Base-by-base conservation (phyloP, 176 grass and related monocot species). In the Carex littledalei region DNA sequence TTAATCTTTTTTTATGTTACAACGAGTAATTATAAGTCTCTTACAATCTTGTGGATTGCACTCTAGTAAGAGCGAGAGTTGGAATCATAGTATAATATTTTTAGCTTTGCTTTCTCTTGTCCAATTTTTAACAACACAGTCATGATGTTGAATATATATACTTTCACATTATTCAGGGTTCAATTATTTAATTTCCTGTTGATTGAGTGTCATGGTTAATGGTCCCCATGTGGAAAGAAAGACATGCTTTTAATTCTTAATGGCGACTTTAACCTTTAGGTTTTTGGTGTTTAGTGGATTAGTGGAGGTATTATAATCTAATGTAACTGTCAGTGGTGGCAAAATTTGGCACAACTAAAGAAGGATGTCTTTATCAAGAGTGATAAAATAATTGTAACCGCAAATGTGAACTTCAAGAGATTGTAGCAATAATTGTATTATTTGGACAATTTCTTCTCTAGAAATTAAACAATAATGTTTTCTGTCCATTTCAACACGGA, bases 201-300 rank as follows among this genome's bases (percentile, higher is more conserved):
- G 58, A 82, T 88, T 64, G 20, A 14, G 6, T 2, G 47, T 49
- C 37, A 39, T 39, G 37, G 43, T 92, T 85, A 47, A 47, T 88
- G 12, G 34, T 80, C 56, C 39, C 87, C 87, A 84, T 73, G 20
- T 83, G 75, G 17, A 85, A 91, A 87, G 64, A 50, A n/a, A 32
- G n/a, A 43, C 16, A 69, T 83, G 14, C 55, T 78, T 31, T 72
- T 47, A 60, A 54, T 35, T 84, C 45, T 63, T 63, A 75, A 87
- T 83, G 86, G 34, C 3, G 12, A 76, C 45, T 78, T 77, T 87
- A 76, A 39, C n/a, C 55, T 59, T 45, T 34, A 21, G 62, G 22
- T 10, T 18, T 87, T 84, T 81, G 43, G 55, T 22, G 56, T 78
- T 55, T 77, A 67, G 67, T 26, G 86, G 65, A 47, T 61, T 81